These are phyloP conservation scores for Chytriomyces confervae DNA, from an alignment of 192 early-diverging fungal species.

Conservation along the genomic window DNA sequence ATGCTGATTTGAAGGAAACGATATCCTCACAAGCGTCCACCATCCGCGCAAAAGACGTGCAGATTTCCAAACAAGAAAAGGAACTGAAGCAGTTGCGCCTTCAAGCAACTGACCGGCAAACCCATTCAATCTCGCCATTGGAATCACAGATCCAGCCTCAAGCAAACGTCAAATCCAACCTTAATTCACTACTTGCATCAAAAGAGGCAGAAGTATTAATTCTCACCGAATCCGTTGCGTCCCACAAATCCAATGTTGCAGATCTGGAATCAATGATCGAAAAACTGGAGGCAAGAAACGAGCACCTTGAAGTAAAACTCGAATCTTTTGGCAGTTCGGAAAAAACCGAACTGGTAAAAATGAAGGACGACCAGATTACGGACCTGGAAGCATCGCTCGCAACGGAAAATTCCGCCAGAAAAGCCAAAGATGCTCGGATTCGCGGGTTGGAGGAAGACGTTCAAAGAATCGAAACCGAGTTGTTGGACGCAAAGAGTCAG, in stretches of 20 bases:
- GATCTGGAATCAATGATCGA: conserved; percentile 14
- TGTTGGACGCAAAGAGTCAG: no score
- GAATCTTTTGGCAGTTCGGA: background rate
- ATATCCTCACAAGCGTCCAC: no score
- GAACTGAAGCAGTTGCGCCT: background rate
- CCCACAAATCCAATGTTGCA: background rate
- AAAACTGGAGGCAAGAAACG: conserved; percentile 17
- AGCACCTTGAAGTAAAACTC: background rate
- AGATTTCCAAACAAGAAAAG: no score
- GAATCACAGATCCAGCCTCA: no score
- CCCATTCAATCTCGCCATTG: no score
- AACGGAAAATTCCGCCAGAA: background rate
- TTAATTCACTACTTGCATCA: no score
- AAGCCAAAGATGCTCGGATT: background rate
- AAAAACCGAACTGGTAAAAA: background rate
- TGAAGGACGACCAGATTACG: background rate
- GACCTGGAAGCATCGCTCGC: background rate
- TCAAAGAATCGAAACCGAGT: no score
- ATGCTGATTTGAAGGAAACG: background rate
- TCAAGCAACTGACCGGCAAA: background rate
- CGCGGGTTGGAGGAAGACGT: background rate
- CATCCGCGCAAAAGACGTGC: no score
- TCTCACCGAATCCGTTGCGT: no score
- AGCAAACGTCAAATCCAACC: no score
- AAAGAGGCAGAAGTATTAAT: no score